Percentiles rank a stretch among this genome's conserved stretches.
Evolutionary conservation across 306 rosid genomes (phyloP).

Genomic region (Castanea mollissima): DNA sequence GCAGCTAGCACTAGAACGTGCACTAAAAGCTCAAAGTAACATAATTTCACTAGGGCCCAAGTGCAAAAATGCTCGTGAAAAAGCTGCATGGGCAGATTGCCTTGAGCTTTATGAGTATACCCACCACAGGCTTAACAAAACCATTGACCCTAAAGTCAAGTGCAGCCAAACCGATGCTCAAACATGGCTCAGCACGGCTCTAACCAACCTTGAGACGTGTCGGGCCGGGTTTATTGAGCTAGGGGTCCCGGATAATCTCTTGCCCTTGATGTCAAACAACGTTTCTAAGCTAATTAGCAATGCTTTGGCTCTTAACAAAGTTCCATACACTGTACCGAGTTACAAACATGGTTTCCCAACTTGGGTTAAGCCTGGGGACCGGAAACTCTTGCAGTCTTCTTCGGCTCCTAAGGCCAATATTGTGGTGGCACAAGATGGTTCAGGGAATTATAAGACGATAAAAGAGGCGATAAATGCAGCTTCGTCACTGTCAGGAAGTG

Average conservation of each 20-base stretch:
- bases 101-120: conserved; percentile 59
- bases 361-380: conserved; percentile 74
- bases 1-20: conserved; percentile 46
- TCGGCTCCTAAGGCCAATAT: conserved; percentile 50
- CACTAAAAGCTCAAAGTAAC: conserved; percentile 36
- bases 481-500: conserved; percentile 35
- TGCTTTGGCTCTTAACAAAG: conserved; percentile 57
- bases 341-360: conserved; percentile 50
- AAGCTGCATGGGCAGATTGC: conserved; percentile 72
- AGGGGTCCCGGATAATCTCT: conserved; percentile 35
- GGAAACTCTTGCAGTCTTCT: conserved; percentile 61
- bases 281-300: conserved; percentile 61
- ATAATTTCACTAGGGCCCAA: conserved; percentile 44
- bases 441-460: conserved; percentile 58
- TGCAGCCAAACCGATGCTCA: conserved; percentile 49
- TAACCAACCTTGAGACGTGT: conserved; percentile 76
- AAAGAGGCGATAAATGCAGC: conserved; percentile 50
- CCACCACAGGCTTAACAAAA: conserved; percentile 42
- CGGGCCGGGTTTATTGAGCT: conserved; percentile 53
- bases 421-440: conserved; percentile 76
- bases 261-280: conserved; percentile 53
- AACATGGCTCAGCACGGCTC: conserved; percentile 75
- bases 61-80: conserved; percentile 37
- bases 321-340: conserved; percentile 8
- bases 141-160: conserved; percentile 19